Evolutionary conservation across 768 basidiomycete species (phyloP).

Genomic region (Phanerodontia chrysosporium): DNA sequence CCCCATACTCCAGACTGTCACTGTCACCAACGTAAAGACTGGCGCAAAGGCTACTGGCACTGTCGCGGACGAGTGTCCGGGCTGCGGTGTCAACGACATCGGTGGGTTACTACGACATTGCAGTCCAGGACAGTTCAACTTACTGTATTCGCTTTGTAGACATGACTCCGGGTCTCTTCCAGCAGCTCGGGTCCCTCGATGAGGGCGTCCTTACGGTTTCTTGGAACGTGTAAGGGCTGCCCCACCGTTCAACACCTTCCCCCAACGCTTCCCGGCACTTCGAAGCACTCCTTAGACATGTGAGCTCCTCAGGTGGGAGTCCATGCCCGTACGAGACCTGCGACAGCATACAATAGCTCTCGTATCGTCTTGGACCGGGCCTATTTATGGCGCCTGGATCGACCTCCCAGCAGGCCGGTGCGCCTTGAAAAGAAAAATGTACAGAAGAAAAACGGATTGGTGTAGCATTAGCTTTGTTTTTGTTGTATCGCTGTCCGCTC

Average conservation of each 20-base stretch:
- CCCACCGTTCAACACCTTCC: background rate
- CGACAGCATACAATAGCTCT: background rate
- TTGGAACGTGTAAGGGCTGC: slow-evolving; percentile 39
- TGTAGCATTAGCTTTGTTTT: slow-evolving; percentile 8
- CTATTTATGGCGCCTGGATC: slow-evolving; percentile 10
- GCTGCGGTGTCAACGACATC: slow-evolving; percentile 49
- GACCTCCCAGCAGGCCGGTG: background rate
- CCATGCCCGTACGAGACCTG: background rate
- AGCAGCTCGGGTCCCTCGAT: slow-evolving; percentile 42
- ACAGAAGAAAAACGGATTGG: background rate
- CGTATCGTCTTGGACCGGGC: background rate
- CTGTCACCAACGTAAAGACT: slow-evolving; percentile 45
- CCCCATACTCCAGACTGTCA: slow-evolving; percentile 45
- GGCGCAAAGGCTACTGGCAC: slow-evolving; percentile 14
- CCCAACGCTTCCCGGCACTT: background rate
- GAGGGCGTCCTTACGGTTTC: slow-evolving; percentile 48
- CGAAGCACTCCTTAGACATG: background rate
- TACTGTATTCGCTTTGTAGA: slow-evolving; percentile 36
- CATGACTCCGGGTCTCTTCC: slow-evolving; percentile 61
- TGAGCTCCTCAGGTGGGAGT: slow-evolving; percentile 9
- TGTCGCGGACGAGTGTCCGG: slow-evolving; percentile 55
- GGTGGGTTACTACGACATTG: slow-evolving; percentile 38
- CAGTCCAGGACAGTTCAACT: background rate
- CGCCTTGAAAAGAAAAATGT: slow-evolving; percentile 5
- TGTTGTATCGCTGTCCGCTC: slow-evolving; percentile 6